Conservation (phyloP, 2,329 filamentous ascomycete species). For the Orbilia quercus region DNA sequence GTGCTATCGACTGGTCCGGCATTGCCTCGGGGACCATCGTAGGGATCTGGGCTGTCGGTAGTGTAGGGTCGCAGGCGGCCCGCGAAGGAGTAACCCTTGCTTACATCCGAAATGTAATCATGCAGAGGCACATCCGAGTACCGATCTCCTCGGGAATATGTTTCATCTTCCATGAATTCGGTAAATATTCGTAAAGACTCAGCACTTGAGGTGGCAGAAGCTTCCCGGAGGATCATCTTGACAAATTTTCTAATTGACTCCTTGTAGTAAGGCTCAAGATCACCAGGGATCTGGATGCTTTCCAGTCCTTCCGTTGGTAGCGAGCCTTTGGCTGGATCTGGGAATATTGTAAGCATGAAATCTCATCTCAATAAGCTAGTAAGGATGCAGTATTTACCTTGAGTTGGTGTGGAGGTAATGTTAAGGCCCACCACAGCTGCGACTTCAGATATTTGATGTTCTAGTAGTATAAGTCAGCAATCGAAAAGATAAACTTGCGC, state of each 20-base stretch:
- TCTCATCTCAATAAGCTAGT: neutral
- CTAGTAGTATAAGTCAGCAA: constrained; percentile 8
- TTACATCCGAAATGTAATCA: constrained; percentile 45
- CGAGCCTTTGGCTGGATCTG: neutral
- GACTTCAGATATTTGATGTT: constrained; percentile 17
- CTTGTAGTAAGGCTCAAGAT: constrained; percentile 58
- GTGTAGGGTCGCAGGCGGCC: constrained; percentile 41
- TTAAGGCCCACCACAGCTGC: constrained; percentile 16
- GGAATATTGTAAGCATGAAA: constrained; percentile 1
- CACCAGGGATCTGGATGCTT: constrained; percentile 43
- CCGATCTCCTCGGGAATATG: constrained; percentile 58
- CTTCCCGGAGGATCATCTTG: constrained; percentile 59
- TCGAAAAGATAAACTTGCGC: neutral
- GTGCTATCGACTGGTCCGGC: constrained; percentile 17
- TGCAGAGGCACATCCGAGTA: constrained; percentile 58
- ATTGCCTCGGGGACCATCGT: constrained; percentile 31
- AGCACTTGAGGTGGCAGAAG: constrained; percentile 58
- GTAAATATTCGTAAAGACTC: constrained; percentile 59
- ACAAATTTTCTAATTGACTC: constrained; percentile 59
- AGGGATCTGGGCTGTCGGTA: constrained; percentile 48
- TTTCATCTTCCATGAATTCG: constrained; percentile 60
- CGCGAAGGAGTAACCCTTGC: constrained; percentile 43
- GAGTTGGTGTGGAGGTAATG: neutral
- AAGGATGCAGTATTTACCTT: constrained; percentile 17
- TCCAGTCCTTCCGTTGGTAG: constrained; percentile 23